Evolutionary conservation across 2,329 filamentous ascomycete species (phyloP).

Genomic region (Dryadomyces quercus-mongolicae): DNA sequence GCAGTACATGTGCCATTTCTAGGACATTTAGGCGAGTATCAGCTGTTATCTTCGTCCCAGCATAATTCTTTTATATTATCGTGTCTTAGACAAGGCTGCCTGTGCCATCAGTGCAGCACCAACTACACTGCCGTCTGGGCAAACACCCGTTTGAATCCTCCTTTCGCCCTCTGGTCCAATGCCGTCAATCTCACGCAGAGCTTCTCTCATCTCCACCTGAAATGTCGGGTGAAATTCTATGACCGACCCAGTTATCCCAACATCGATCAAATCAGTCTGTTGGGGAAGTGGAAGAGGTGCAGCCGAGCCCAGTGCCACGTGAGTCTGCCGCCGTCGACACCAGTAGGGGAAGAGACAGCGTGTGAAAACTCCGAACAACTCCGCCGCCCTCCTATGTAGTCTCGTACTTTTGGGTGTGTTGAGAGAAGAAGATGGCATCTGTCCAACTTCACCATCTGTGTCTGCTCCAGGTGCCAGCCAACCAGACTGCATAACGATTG

Average conservation of each 20-base stretch:
- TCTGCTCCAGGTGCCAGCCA: slow-evolving; percentile 23
- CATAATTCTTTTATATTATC: neutral
- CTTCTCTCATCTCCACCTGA: slow-evolving; percentile 74
- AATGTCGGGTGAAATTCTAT: slow-evolving; percentile 95
- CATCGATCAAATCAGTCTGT: slow-evolving; percentile 39
- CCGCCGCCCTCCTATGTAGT: neutral
- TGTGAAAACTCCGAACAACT: neutral
- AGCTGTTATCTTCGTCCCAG: too few relatives aligned
- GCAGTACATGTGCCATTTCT: too few relatives aligned
- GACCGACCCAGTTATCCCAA: slow-evolving; percentile 85
- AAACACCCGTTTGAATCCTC: slow-evolving; percentile 82
- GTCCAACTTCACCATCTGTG: too few relatives aligned
- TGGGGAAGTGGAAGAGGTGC: neutral
- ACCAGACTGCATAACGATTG: slow-evolving; percentile 68
- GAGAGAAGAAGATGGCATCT: neutral
- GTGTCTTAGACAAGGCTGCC: neutral
- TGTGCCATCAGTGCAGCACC: slow-evolving; percentile 58
- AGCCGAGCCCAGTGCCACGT: neutral
- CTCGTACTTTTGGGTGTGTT: neutral
- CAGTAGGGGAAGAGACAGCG: neutral
- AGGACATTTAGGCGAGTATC: too few relatives aligned
- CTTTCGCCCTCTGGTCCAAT: slow-evolving; percentile 69
- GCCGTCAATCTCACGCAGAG: slow-evolving; percentile 59
- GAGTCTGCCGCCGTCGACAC: neutral
- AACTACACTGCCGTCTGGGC: slow-evolving; percentile 87